Base-by-base conservation (phyloP, 2,329 filamentous ascomycete species). In the Pseudogymnoascus sp. region DNA sequence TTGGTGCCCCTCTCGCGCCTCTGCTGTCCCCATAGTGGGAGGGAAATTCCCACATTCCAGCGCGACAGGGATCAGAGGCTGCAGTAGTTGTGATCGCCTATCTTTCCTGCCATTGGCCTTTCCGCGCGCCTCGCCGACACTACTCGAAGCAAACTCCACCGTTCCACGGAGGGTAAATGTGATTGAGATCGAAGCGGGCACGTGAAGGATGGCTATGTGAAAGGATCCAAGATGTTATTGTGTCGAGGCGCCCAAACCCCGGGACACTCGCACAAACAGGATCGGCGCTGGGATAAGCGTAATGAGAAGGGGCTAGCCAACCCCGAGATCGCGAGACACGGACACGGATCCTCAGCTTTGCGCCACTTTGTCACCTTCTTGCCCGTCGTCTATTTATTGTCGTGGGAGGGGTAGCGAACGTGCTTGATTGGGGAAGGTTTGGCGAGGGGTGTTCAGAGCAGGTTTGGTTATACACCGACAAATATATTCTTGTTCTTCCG, bases 371-470 rank as follows among this genome's bases (percentile, higher is more conserved):
- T 22, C 50, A 56, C 28, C n/a, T 56, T 56, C 50, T 22, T 56
- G 28, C 50, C 50, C 28, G 28, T 4, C 26, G 19, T n/a, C 37
- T 8, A n/a, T 31, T 33, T 22, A 56, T 56, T 56, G 10, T 10
- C 28, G 8, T 56, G 8, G 10, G 46, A 43, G 46, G n/a, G n/a
- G 4, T 31, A 8, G 26, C 26, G 46, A 37, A 37, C 12, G 4
- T 56, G 26, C 46, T 56, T 56, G 46, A 56, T 56, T 31, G 46
- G 46, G 46, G 46, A 56, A 56, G 46, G 46, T 56, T 56, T 56
- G 46, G n/a, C 46, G 46, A 56, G 26, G 2, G n/a, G 26, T 33
- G 46, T 33, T 53, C 26, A 7, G 46, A 33, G 46, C 46, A 33
- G 28, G 26, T 19, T 56, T 56, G 46, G 46, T 56, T 56, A 56